phyloP scores from a whole-genome alignment of 345 rosid species.

The Brassica incana region DNA sequence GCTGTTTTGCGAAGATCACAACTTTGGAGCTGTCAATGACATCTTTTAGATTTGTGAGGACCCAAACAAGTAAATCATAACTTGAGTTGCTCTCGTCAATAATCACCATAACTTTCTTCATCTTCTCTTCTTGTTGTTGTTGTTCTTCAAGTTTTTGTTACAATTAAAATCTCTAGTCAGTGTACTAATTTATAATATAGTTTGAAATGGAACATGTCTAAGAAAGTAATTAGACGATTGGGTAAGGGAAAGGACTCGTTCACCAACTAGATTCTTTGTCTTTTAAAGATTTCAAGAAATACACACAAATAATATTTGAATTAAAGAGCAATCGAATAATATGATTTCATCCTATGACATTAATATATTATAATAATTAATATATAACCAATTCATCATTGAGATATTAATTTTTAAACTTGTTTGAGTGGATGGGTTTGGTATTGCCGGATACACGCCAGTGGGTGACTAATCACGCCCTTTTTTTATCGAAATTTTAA shows the following conservation, averaged over 20 bases:
- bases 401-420: background rate
- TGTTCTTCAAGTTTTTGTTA: slow-evolving; percentile 15
- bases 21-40: slow-evolving; percentile 31
- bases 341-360: background rate
- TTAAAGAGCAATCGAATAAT: slow-evolving; percentile 2
- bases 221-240: slow-evolving; percentile 16
- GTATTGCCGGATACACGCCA: slow-evolving; percentile 38
- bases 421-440: slow-evolving; percentile 33
- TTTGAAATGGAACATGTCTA: slow-evolving; percentile 19
- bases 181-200: slow-evolving; percentile 22
- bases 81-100: slow-evolving; percentile 54
- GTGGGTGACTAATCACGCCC: slow-evolving; percentile 5
- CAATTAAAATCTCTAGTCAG: background rate
- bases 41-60: slow-evolving; percentile 50
- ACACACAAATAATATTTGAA: background rate
- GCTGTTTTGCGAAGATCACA: slow-evolving; percentile 42
- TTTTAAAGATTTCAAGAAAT: background rate
- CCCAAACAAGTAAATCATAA: slow-evolving; percentile 52
- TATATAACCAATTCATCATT: background rate
- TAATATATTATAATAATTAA: background rate
- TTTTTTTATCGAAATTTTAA: background rate
- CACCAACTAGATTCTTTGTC: slow-evolving; percentile 25
- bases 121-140: slow-evolving; percentile 13
- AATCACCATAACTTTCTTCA: slow-evolving; percentile 54
- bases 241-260: slow-evolving; percentile 29